Evolutionary conservation across 208 protist genomes (phyloP), one percentile per base, ranked within the genome.

Genomic region (Trichomonas vaginalis): DNA sequence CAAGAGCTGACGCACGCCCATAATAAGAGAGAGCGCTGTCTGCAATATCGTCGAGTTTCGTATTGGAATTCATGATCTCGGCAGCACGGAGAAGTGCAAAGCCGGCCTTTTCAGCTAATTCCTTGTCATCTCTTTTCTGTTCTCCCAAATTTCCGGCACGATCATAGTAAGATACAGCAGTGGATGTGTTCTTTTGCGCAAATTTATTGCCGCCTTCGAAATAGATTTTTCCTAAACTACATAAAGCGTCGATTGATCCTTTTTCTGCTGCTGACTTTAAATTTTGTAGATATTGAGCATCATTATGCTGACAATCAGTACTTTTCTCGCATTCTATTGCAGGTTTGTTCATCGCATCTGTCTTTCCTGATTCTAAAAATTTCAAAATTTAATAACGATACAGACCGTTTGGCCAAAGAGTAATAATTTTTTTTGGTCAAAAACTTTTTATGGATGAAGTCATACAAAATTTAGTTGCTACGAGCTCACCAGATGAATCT

Each of bases 11-110:
- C 0, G 86, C 86, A 35, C 42, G 40, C 37, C 56, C 37, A 15
- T 51, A 92, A 15, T n/a, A 70, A n/a, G 21, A 12, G 21, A 70
- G 17, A n/a, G 56, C 56, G 2, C n/a, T 12, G n/a, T 70, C 56
- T 12, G 17, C n/a, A 27, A 70, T 70, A 27, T 70, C 56, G n/a
- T 70, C 56, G 56, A 70, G 56, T 3, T 12, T 27, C 2, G n/a
- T 27, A 27, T 70, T 70, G 21, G 56, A 88, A 96, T 98, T 96
- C 97, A 98, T 96, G 97, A 98, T 96, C 97, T 97, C 95, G 96
- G 47, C 46, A 12, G 39, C 49, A 96, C 83, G 17, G 49, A 48
- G 96, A 96, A 70, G 56, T n/a, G 56, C 56, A 27, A 70, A n/a
- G 17, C 56, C 56, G 17, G 56, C 56, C 56, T 70, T 70, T 27